Conservation (phyloP, 805 yeast species). For the Priceomyces castillae region DNA sequence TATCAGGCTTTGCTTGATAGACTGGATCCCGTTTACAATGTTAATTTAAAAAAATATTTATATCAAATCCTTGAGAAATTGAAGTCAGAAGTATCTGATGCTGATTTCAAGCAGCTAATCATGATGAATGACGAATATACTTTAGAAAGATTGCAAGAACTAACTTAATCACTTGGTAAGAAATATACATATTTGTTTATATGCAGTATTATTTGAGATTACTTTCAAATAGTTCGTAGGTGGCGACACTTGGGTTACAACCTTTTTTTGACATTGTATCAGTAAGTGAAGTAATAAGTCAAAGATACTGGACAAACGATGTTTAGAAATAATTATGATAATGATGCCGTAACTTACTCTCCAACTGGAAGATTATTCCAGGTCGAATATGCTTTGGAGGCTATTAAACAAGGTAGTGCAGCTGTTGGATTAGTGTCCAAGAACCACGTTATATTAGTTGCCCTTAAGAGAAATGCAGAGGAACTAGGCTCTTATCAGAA, state of each 20-base stretch:
- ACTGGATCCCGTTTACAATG: constrained; percentile 37
- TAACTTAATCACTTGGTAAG: background rate
- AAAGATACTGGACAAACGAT: constrained; percentile 10
- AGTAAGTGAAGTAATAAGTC: background rate
- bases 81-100: constrained; percentile 19
- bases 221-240: background rate
- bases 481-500: constrained; percentile 96
- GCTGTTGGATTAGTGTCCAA: constrained; percentile 91
- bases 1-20: constrained; percentile 30
- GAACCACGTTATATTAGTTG: constrained; percentile 86
- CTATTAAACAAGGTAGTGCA: constrained; percentile 97
- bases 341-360: constrained; percentile 96
- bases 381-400: constrained; percentile 86
- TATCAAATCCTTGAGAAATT: constrained; percentile 26
- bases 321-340: constrained; percentile 98
- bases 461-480: constrained; percentile 93
- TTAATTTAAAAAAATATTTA: constrained; percentile 48
- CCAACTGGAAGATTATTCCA: constrained; percentile 92
- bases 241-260: background rate
- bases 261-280: background rate
- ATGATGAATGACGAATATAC: constrained; percentile 34
- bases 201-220: constrained; percentile 3
- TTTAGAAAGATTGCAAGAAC: constrained; percentile 26
- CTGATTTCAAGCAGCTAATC: constrained; percentile 35
- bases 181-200: constrained; percentile 1